Evolutionary conservation across 768 basidiomycete genomes (phyloP).

Genomic region (Trametes elegans): DNA sequence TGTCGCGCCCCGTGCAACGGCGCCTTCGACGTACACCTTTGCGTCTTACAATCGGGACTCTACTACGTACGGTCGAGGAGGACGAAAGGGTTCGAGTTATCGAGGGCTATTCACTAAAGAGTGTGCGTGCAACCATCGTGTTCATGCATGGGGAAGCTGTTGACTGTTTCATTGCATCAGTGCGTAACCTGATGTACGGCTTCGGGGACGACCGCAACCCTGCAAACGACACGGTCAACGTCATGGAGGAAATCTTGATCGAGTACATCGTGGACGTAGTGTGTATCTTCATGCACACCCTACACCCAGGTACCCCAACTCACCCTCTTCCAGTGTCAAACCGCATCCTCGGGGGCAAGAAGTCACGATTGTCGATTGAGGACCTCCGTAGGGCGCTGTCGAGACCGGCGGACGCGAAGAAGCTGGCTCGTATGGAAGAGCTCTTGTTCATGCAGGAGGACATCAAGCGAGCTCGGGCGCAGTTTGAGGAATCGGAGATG

Average conservation of each 20-base stretch:
- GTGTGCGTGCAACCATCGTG: slow-evolving; percentile 59
- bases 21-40: slow-evolving; percentile 49
- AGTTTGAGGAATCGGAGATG: slow-evolving; percentile 63
- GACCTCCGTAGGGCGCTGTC: slow-evolving; percentile 80
- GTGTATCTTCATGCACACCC: slow-evolving; percentile 34
- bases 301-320: not conserved
- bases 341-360: slow-evolving; percentile 70
- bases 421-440: slow-evolving; percentile 90
- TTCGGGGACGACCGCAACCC: slow-evolving; percentile 92
- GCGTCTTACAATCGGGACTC: slow-evolving; percentile 51
- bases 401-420: slow-evolving; percentile 85
- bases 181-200: slow-evolving; percentile 86
- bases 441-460: slow-evolving; percentile 92
- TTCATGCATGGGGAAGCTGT: too few relatives aligned
- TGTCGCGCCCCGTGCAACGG: slow-evolving; percentile 31
- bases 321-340: slow-evolving; percentile 54
- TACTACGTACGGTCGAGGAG: slow-evolving; percentile 42
- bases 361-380: slow-evolving; percentile 78
- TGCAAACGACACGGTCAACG: slow-evolving; percentile 81
- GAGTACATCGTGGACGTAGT: slow-evolving; percentile 92
- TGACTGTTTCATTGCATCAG: too few relatives aligned
- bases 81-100: slow-evolving; percentile 63
- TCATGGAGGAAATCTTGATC: slow-evolving; percentile 92
- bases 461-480: slow-evolving; percentile 82
- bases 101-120: slow-evolving; percentile 82